Base-by-base conservation (phyloP, 73 alveolate species). In the Paramecium octaurelia region DNA sequence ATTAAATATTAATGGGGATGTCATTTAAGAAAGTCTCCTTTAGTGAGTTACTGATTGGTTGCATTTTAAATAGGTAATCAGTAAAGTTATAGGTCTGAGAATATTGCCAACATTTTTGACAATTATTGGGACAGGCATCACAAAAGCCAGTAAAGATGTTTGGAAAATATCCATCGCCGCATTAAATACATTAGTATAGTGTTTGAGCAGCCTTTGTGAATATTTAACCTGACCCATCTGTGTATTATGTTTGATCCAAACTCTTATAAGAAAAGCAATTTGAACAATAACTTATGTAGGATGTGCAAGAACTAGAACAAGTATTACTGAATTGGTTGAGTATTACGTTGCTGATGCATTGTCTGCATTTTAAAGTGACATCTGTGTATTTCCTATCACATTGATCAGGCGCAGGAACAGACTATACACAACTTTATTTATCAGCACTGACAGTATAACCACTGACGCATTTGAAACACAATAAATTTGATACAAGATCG, bases 91-190 rank as follows among this genome's bases (percentile, higher is more conserved):
- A 80, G 7, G 76, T 44, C 18, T 21, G 46, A 44, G 91, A 31
- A 46, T 80, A 80, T 80, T 80, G 38, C 91, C 91, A 80, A 80
- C 91, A 80, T 44, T 20, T 20, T 80, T 21, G 4, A 48, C 91
- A 80, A 46, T 80, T 31, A 44, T 35, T 24, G 2, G 46, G 43
- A 43, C 91, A 80, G 16, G 70, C 76, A 44, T 31, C 91, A 80
- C 91, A 80, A 5, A 18, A 42, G 1, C 91, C 91, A 80, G 57
- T 80, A 43, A 80, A 43, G 20, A 80, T 21, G 46, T 80, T 42
- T 11, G 91, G 91, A 44, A 44, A 80, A 80, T 42, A 80, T 44
- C 91, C 91, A 43, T 12, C 21, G 18, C 57, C 14, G 24, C 91
- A 80, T 24, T 23, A 10, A 43, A 48, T 80, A 11, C 91, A 80